Evolutionary conservation across 495 filamentous ascomycete genomes (phyloP).

Genomic region (Aspergillus kassunensis): DNA sequence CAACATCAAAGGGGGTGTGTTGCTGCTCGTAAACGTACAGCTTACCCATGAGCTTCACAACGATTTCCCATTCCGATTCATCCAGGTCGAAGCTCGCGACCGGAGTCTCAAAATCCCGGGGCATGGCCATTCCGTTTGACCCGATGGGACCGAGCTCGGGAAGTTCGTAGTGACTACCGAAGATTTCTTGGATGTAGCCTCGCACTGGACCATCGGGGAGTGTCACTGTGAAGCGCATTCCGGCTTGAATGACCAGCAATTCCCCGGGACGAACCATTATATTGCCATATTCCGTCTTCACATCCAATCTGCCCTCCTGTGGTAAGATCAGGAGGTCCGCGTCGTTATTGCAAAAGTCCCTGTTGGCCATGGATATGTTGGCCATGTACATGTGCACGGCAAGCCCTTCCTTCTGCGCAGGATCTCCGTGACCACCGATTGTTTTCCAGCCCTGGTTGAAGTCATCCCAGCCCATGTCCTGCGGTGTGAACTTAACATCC

Average conservation of each 20-base stretch:
- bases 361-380: constrained; percentile 42
- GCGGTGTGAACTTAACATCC: neutral
- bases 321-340: constrained; percentile 48
- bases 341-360: constrained; percentile 31
- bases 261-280: constrained; percentile 46
- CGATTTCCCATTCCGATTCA: constrained; percentile 40
- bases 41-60: constrained; percentile 47
- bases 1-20: constrained; percentile 49
- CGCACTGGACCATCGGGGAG: constrained; percentile 42
- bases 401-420: constrained; percentile 28
- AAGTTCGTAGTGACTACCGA: constrained; percentile 43
- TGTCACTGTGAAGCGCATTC: constrained; percentile 43
- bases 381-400: constrained; percentile 43
- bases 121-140: constrained; percentile 47
- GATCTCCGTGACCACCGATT: neutral
- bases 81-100: constrained; percentile 40
- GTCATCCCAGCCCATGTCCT: neutral
- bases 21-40: constrained; percentile 45
- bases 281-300: constrained; percentile 47
- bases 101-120: constrained; percentile 45
- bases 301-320: constrained; percentile 43
- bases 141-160: constrained; percentile 48
- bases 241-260: constrained; percentile 44
- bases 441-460: neutral
- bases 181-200: constrained; percentile 48